Evolutionary conservation across 177 flowering plant species (phyloP).

Genomic region (Vitis hybrid): DNA sequence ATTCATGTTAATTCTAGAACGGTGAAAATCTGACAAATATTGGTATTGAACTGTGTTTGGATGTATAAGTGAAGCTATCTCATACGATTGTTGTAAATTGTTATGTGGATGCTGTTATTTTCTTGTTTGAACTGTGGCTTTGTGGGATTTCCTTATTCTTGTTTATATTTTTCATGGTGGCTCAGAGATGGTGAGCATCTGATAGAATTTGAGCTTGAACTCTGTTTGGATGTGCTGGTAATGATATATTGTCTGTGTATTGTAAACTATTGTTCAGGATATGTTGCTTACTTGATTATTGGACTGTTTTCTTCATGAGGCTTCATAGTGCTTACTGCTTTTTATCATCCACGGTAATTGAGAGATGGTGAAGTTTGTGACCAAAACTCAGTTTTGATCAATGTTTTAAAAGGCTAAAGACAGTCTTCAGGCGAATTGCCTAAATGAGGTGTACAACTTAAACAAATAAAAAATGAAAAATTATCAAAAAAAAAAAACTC

Average conservation of each 20-base stretch:
- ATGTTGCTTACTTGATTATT: not conserved
- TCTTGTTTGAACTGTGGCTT: constrained; percentile 3
- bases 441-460: too few species aligned
- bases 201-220: not conserved
- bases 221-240: not conserved
- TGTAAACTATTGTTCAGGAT: constrained; percentile 12
- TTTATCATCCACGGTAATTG: not conserved
- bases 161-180: not conserved
- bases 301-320: not conserved
- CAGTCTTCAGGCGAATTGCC: too few species aligned
- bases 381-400: not conserved
- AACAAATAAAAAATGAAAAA: too few species aligned
- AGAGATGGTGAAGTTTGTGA: not conserved
- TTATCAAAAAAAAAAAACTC: too few species aligned
- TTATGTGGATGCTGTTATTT: not conserved
- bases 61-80: not conserved
- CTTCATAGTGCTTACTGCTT: not conserved
- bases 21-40: not conserved
- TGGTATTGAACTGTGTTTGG: constrained; percentile 5
- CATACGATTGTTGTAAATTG: not conserved
- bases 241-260: constrained; percentile 7
- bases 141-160: not conserved
- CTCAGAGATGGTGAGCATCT: not conserved
- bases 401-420: not conserved
- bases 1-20: not conserved